Evolutionary conservation across 495 filamentous ascomycete genomes (phyloP).

Genomic region (Podospora comata): DNA sequence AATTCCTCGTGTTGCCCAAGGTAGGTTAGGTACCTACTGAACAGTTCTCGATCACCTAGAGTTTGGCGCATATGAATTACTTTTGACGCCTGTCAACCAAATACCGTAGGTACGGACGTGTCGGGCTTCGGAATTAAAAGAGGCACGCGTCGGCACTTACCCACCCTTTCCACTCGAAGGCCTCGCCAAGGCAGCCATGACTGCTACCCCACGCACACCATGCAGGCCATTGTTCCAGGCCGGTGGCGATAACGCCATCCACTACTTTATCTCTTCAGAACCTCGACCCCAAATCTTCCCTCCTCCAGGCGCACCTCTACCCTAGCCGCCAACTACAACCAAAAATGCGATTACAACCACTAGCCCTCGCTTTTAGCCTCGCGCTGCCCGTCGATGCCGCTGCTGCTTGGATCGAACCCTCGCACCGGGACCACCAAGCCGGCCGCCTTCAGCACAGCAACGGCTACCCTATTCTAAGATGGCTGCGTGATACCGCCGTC

Average conservation of each 20-base stretch:
- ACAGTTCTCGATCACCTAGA: no score
- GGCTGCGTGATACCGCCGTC: slow-evolving; percentile 63
- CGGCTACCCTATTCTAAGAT: slow-evolving; percentile 45
- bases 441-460: slow-evolving; percentile 8
- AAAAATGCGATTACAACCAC: slow-evolving; percentile 31
- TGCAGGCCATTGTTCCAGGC: slow-evolving; percentile 8
- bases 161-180: not conserved
- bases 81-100: no score
- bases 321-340: not conserved
- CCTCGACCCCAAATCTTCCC: not conserved
- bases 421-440: slow-evolving; percentile 12
- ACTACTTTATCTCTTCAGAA: slow-evolving; percentile 1
- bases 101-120: no score
- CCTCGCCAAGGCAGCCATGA: not conserved
- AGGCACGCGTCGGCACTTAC: not conserved
- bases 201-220: not conserved
- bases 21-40: no score
- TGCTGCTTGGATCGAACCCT: slow-evolving; percentile 21
- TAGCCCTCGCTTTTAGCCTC: slow-evolving; percentile 25
- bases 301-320: not conserved
- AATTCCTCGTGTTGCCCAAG: no score
- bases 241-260: slow-evolving; percentile 6
- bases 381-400: slow-evolving; percentile 24
- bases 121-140: no score
- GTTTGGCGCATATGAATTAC: no score